Evolutionary conservation across 768 basidiomycete genomes (phyloP).

Genomic region (Tulasnella sp.): DNA sequence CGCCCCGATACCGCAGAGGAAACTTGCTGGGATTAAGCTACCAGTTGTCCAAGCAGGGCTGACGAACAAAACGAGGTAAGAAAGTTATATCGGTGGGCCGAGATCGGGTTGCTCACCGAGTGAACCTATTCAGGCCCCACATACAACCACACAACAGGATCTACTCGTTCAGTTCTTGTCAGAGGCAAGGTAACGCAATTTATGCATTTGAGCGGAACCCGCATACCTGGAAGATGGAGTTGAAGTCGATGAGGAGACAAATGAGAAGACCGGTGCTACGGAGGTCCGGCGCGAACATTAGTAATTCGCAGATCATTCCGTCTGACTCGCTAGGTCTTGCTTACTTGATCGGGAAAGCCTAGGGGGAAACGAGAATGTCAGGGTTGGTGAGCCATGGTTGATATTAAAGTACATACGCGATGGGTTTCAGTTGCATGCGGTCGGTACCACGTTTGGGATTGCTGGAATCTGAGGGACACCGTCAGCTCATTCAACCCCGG

Average conservation of each 20-base stretch:
- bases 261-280: slow-evolving; percentile 60
- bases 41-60: slow-evolving; percentile 43
- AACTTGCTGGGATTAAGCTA: slow-evolving; percentile 60
- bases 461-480: slow-evolving; percentile 43
- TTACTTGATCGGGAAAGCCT: slow-evolving; percentile 67
- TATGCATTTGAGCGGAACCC: background rate
- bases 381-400: background rate
- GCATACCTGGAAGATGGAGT: slow-evolving; percentile 69
- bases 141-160: slow-evolving; percentile 66
- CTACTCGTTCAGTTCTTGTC: slow-evolving; percentile 42
- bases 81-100: background rate
- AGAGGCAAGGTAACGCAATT: slow-evolving; percentile 6
- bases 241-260: slow-evolving; percentile 62
- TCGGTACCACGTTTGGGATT: slow-evolving; percentile 77
- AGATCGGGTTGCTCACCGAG: slow-evolving; percentile 33
- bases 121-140: slow-evolving; percentile 70
- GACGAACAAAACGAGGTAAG: slow-evolving; percentile 28
- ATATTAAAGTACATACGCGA: slow-evolving; percentile 17
- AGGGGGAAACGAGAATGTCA: slow-evolving; percentile 1
- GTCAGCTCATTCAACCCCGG: background rate
- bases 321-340: slow-evolving; percentile 30
- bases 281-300: background rate
- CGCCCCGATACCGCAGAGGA: slow-evolving; percentile 68
- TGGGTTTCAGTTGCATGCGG: slow-evolving; percentile 77
- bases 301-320: slow-evolving; percentile 6